Evolutionary conservation across 1,284 basidiomycete species (phyloP), one percentile per base, ranked within the genome.

Genomic region (Trametes hirsuta): DNA sequence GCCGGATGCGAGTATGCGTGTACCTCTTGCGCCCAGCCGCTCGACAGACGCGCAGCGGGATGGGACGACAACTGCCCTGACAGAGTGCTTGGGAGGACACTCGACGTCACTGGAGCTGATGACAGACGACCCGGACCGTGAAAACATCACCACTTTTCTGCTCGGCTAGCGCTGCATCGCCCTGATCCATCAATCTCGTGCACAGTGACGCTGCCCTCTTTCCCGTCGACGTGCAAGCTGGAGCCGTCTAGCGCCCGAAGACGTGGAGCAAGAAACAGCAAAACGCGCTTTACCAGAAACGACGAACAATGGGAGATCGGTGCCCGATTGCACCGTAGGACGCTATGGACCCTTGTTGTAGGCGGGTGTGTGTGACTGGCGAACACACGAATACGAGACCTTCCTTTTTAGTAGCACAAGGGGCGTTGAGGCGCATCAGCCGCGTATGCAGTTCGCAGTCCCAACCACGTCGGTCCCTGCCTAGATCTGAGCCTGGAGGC

Each of bases 301-400:
- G 54, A 55, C 15, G 54, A 41, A 61, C 59, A 64, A 62, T 64
- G 55, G 63, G 53, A 59, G 53, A 64, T 57, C 34, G 54, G 30
- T 0, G 40, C 55, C 42, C 58, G 52, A 58, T 59, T 3, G 18
- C 12, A 25, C 44, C 14, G 44, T 42, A 10, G 36, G 37, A 15
- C 51, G 36, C 46, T 58, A 55, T 59, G 57, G 57, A 41, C 47
- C 40, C 53, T 30, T 64, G 62, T 61, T 53, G 59, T 52, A 39
- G 39, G 44, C 55, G 42, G 42, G 15, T 25, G 30, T 15, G 51
- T 22, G 55, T 55, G 52, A 50, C 47, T 18, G 10, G 41, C 41
- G 30, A 30, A 30, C 36, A 18, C 24, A 47, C 52, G 55, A 58
- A 53, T 49, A 55, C 52, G 51, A 53, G 50, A 55, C 49, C 42